Percentiles rank a stretch among this genome's conserved stretches.
Evolutionary conservation across 768 basidiomycete genomes (phyloP).

Genomic region (Macrolepiota fuliginosa): DNA sequence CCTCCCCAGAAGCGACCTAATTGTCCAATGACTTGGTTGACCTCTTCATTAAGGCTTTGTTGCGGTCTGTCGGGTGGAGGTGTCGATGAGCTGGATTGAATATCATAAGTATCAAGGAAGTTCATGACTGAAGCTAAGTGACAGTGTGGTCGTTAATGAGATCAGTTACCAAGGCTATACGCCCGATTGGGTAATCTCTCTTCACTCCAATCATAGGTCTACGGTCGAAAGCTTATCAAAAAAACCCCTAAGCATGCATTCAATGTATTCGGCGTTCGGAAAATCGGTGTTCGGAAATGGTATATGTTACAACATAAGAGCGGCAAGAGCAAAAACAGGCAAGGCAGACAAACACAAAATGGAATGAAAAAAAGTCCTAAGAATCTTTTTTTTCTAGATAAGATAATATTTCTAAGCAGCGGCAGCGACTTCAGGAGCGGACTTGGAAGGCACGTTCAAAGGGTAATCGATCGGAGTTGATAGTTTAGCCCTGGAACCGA

Average conservation of each 20-base stretch:
- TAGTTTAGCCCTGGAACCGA: constrained; percentile 12
- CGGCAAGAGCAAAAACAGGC: background rate
- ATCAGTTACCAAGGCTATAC: background rate
- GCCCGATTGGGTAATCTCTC: constrained; percentile 10
- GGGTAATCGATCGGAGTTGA: constrained; percentile 22
- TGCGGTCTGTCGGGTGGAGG: constrained; percentile 27
- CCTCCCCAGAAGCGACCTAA: constrained; percentile 88
- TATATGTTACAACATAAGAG: background rate
- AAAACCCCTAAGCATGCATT: background rate
- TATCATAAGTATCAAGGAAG: constrained; percentile 69
- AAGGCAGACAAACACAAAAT: background rate
- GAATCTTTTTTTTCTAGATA: background rate
- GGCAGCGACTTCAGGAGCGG: constrained; percentile 13
- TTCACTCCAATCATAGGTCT: background rate
- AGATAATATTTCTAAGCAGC: constrained; percentile 11
- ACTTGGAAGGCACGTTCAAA: constrained; percentile 21
- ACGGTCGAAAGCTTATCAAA: too few species aligned
- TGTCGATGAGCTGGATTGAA: constrained; percentile 47
- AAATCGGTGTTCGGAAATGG: background rate
- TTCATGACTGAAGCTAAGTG: constrained; percentile 48
- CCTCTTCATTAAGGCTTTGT: constrained; percentile 77
- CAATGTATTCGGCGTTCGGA: background rate
- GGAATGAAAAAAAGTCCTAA: background rate
- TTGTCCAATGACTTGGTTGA: constrained; percentile 85
- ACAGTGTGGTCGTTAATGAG: background rate